Evolutionary conservation across 1,284 basidiomycete species (phyloP).

Genomic region (Meira nashicola): DNA sequence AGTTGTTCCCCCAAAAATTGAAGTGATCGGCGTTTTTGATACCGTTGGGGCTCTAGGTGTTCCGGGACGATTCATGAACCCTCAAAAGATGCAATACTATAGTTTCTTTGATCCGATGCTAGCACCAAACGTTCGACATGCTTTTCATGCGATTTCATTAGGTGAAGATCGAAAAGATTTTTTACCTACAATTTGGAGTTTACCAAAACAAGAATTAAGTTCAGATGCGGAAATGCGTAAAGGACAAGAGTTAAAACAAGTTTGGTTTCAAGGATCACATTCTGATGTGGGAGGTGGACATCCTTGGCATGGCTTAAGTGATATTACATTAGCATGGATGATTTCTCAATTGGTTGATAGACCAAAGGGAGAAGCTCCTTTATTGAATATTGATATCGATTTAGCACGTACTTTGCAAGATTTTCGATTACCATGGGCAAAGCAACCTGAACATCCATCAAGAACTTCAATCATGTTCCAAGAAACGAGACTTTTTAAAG

Average conservation of each 20-base stretch:
- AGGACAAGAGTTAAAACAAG: constrained; percentile 42
- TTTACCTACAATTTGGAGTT: constrained; percentile 38
- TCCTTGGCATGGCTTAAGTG: constrained; percentile 35
- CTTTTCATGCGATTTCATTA: constrained; percentile 43
- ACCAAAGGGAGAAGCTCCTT: constrained; percentile 21
- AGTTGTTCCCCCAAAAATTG: constrained; percentile 27
- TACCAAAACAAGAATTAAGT: neutral
- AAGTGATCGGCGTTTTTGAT: constrained; percentile 34
- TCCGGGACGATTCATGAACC: constrained; percentile 27
- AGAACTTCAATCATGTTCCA: constrained; percentile 6
- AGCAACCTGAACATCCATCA: constrained; percentile 27
- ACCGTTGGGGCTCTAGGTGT: constrained; percentile 32
- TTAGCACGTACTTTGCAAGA: constrained; percentile 24
- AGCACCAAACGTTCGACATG: constrained; percentile 38
- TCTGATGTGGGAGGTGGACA: constrained; percentile 45
- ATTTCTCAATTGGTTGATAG: constrained; percentile 31
- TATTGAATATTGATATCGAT: constrained; percentile 28
- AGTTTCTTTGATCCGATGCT: constrained; percentile 46
- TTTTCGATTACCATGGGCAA: constrained; percentile 24
- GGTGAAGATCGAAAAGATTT: constrained; percentile 47
- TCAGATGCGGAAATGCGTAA: constrained; percentile 8
- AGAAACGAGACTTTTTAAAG: neutral
- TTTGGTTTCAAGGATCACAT: constrained; percentile 48
- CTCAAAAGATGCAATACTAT: constrained; percentile 28
- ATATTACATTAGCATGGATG: constrained; percentile 48